Evolutionary conservation across 257 asterid genomes (phyloP).

Genomic region (Haberlea rhodopensis): DNA sequence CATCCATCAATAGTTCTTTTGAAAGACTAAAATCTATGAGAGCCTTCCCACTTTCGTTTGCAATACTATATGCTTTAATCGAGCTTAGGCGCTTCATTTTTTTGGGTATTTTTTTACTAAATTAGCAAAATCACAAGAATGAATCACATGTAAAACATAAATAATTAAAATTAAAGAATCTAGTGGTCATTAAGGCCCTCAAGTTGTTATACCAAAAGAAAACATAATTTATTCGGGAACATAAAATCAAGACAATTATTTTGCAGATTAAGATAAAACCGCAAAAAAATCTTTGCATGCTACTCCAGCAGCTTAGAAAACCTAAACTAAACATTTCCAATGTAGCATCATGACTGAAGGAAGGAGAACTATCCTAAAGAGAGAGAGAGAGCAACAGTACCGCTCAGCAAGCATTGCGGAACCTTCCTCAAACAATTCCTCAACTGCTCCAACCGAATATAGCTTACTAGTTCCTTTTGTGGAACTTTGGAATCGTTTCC

Average conservation of each 20-base stretch:
- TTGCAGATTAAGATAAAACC: not conserved
- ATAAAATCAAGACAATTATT: not conserved
- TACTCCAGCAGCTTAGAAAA: slow-evolving; percentile 2
- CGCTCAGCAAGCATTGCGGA: slow-evolving; percentile 99
- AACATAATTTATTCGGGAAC: not conserved
- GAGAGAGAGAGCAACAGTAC: slow-evolving; percentile 33
- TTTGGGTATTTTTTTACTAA: too few relatives aligned
- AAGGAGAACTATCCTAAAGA: not conserved
- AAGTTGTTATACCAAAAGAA: too few relatives aligned
- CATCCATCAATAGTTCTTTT: too few relatives aligned
- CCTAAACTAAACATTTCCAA: not conserved
- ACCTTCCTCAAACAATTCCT: slow-evolving; percentile 97
- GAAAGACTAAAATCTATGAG: too few relatives aligned
- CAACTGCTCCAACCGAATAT: slow-evolving; percentile 91
- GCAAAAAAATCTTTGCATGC: not conserved
- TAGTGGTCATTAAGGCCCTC: too few relatives aligned
- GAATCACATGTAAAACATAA: not conserved
- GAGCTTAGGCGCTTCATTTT: too few relatives aligned
- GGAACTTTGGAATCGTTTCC: slow-evolving; percentile 56
- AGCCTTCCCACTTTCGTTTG: too few relatives aligned
- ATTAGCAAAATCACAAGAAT: too few relatives aligned
- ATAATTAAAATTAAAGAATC: too few relatives aligned
- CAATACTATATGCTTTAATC: too few relatives aligned
- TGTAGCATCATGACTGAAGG: not conserved
- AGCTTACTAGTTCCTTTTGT: slow-evolving; percentile 65